These are phyloP conservation scores for Umbilicaria muhlenbergii DNA, from an alignment of 495 filamentous ascomycete genomes.

Conservation along the genomic window DNA sequence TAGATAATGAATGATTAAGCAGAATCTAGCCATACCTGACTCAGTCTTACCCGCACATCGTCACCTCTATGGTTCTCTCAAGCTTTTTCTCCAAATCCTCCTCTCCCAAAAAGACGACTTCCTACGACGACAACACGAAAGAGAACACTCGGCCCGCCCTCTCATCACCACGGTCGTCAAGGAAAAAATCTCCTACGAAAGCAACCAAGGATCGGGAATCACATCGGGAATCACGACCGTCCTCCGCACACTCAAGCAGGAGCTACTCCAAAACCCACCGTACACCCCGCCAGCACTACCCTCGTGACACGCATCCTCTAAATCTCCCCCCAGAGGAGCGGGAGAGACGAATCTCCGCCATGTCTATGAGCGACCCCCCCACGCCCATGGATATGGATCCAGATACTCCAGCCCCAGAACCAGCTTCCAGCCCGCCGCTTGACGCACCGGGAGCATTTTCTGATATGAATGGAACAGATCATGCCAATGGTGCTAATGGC, in stretches of 20 bases:
- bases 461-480: constrained; percentile 25
- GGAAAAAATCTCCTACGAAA: constrained; percentile 8
- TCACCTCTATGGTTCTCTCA: constrained; percentile 21
- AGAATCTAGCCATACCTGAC: neutral
- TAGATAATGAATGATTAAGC: neutral
- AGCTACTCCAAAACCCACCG: constrained; percentile 21
- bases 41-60: constrained; percentile 1
- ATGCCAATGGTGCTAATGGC: constrained; percentile 32
- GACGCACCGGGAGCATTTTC: constrained; percentile 14
- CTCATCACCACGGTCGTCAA: constrained; percentile 4
- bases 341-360: constrained; percentile 52
- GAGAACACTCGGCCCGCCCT: constrained; percentile 4
- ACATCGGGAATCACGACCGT: constrained; percentile 1
- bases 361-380: constrained; percentile 44
- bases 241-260: constrained; percentile 18
- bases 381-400: constrained; percentile 69
- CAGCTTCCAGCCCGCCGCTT: constrained; percentile 18
- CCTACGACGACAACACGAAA: constrained; percentile 5
- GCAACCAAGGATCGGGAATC: constrained; percentile 5
- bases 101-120: constrained; percentile 13
- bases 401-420: constrained; percentile 35
- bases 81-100: constrained; percentile 23
- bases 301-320: constrained; percentile 57
- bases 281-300: constrained; percentile 7
- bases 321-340: constrained; percentile 79